A percentile compares a stretch with the other conserved stretches of the same genome.
Evolutionary conservation across 352 stramenopile species (phyloP).

Genomic region (Pythium coloratum): DNA sequence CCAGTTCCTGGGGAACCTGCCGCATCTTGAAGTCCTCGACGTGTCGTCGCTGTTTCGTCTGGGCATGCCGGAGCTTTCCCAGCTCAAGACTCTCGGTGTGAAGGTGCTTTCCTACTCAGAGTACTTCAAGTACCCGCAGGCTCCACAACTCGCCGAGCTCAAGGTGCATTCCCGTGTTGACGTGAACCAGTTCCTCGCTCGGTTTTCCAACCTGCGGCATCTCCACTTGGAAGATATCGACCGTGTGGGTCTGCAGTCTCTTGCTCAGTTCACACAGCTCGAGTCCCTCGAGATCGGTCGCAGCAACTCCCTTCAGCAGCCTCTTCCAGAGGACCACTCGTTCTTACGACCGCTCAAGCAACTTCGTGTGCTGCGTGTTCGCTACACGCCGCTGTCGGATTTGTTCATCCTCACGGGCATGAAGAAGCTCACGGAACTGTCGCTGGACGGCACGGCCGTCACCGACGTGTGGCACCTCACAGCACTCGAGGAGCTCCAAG

Average conservation of each 20-base stretch:
- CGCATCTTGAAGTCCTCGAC: constrained; percentile 19
- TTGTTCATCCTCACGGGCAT: constrained; percentile 21
- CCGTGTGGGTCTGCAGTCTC: constrained; percentile 18
- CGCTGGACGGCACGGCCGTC: constrained; percentile 20
- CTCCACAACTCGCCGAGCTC: constrained; percentile 15
- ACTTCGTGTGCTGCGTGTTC: constrained; percentile 17
- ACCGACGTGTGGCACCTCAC: constrained; percentile 21
- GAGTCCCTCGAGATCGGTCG: constrained; percentile 28
- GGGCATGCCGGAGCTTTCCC: constrained; percentile 17
- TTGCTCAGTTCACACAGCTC: constrained; percentile 28
- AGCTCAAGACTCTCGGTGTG: constrained; percentile 18
- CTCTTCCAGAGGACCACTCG: constrained; percentile 23
- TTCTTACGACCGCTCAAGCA: constrained; percentile 27
- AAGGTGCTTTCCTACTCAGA: constrained; percentile 31
- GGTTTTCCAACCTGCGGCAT: constrained; percentile 17
- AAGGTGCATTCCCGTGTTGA: constrained; percentile 20
- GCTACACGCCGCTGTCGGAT: constrained; percentile 22
- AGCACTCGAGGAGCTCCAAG: constrained; percentile 6
- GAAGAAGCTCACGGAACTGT: constrained; percentile 23
- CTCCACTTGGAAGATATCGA: constrained; percentile 30
- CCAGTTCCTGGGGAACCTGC: constrained; percentile 20
- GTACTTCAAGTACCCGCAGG: constrained; percentile 32
- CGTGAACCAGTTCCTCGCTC: constrained; percentile 19
- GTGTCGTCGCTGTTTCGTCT: constrained; percentile 30
- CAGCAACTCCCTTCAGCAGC: neutral